Conservation (phyloP, 1,284 basidiomycete genomes). For the Moesziomyces sp. region DNA sequence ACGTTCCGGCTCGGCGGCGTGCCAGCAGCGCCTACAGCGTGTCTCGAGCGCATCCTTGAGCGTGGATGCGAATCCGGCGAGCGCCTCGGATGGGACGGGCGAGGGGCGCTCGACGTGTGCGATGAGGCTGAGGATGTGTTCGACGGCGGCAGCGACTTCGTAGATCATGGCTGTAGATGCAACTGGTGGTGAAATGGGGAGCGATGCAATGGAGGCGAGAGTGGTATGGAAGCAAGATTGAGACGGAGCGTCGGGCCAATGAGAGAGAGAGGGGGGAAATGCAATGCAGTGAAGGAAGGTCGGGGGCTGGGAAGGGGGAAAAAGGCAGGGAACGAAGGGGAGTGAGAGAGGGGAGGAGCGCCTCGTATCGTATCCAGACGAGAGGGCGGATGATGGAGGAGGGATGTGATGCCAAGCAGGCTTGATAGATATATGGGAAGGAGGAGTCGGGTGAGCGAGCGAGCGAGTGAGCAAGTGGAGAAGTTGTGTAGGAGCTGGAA, state of each 20-base stretch:
- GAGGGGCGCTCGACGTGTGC: constrained; percentile 5
- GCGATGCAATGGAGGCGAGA: neutral
- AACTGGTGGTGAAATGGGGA: neutral
- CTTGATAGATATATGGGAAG: constrained; percentile 26
- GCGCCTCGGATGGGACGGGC: constrained; percentile 17
- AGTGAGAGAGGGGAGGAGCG: constrained; percentile 2
- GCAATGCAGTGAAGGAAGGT: neutral
- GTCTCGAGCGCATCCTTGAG: constrained; percentile 45
- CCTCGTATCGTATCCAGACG: constrained; percentile 48
- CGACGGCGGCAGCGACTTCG: constrained; percentile 50
- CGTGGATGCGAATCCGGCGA: constrained; percentile 34
- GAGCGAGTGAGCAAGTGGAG: neutral
- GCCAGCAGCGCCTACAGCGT: constrained; percentile 44
- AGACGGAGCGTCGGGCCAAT: neutral
- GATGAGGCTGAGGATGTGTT: constrained; percentile 37
- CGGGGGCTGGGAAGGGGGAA: constrained; percentile 4
- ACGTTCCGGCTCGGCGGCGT: constrained; percentile 24
- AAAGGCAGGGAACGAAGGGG: constrained; percentile 1
- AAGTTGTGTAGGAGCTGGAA: neutral
- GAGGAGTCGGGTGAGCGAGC: neutral
- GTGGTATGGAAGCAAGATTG: neutral
- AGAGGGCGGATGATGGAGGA: constrained; percentile 12
- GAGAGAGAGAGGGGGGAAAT: neutral
- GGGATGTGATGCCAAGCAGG: constrained; percentile 5
- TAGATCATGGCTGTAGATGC: constrained; percentile 35